Base-by-base conservation (phyloP, 2,329 filamentous ascomycete species). In the Exophiala alcalophila region DNA sequence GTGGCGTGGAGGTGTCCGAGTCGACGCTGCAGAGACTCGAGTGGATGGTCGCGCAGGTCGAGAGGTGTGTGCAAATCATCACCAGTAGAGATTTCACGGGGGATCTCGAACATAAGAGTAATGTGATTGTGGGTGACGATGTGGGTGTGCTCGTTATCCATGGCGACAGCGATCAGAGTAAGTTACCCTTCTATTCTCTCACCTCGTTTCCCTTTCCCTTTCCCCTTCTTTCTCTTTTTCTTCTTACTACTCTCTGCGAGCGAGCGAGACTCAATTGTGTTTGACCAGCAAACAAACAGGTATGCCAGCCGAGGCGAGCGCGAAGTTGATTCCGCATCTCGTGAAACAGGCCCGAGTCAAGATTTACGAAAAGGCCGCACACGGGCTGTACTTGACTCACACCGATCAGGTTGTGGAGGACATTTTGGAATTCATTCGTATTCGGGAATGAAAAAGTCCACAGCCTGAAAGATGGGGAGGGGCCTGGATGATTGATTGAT, bases 31-130 rank as follows among this genome's bases (percentile, higher is more conserved):
- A 50, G 20, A 52, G 49, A 18, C 54, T 53, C 35, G 50, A 56
- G 19, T 16, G 41, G 12, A 49, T 61, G n/a, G 51, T 58, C n/a
- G 49, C 49, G 9, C 36, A 49, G 9, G 46, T 61, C 15, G 59
- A 61, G 44, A 49, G 57, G 24, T 61, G 58, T 32, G 34, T 56
- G n/a, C 57, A 56, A 30, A 56, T 59, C 37, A 57, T 61, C 37
- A 54, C 48, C 8, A 40, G 41, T 7, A 54, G 43, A 20, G 55
- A 59, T 44, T 58, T 61, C 40, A 55, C 51, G 1, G 51, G 57
- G 12, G 49, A 56, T 15, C 32, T 56, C 40, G n/a, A n/a, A n/a
- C n/a, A n/a, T n/a, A n/a, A n/a, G n/a, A n/a, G n/a, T n/a, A 50
- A 44, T 40, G 49, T 39, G 26, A 34, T 57, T 11, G 23, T 44